Evolutionary conservation across 805 yeast genomes (phyloP), one percentile per base, ranked within the genome.

Genomic region (Kluyveromyces siamensis): DNA sequence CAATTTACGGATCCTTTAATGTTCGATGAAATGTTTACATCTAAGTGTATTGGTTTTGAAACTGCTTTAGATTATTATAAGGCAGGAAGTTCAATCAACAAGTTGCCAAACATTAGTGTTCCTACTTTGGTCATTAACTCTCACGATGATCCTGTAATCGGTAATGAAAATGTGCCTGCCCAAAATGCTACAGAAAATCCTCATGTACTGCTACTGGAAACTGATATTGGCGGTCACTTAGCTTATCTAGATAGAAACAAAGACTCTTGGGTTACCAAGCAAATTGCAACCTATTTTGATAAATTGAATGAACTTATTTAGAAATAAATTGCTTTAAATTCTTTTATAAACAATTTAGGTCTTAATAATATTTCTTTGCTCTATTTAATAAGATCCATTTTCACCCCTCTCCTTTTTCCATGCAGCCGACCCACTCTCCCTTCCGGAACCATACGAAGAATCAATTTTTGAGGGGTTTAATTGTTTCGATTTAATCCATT

Each of bases 391-490:
- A 25, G 48, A 48, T 11, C 95, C 96, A 48, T 69, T 79, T 62
- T 90, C 98, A 1, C 96, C 96, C 56, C 97, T 71, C 0, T 72
- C 52, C n/a, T 68, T 60, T 1, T 84, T 84, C 98, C 97, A 90
- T 42, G 73, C 84, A 0, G 71, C 74, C 5, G 78, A 72, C 0
- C 97, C 97, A 44, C 89, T 82, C 60, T 86, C 84, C 49, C 97
- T 61, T 25, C 74, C 74, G 35, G 63, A 62, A 2, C 39, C 25
- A 8, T 2, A 4, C 2, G 48, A 55, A 35, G 50, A 41, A 6
- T 45, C 40, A 2, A 58, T 42, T 10, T 48, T 46, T 8, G 44
- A 44, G n/a, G 48, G 35, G 14, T 37, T 45, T 14, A 42, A 40
- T 13, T 55, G 60, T 1, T 46, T 30, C 13, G 45, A 47, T 18